Evolutionary conservation across 2,329 filamentous ascomycete species (phyloP), one percentile per base, ranked within the genome.

Genomic region (Colletotrichum sp.): DNA sequence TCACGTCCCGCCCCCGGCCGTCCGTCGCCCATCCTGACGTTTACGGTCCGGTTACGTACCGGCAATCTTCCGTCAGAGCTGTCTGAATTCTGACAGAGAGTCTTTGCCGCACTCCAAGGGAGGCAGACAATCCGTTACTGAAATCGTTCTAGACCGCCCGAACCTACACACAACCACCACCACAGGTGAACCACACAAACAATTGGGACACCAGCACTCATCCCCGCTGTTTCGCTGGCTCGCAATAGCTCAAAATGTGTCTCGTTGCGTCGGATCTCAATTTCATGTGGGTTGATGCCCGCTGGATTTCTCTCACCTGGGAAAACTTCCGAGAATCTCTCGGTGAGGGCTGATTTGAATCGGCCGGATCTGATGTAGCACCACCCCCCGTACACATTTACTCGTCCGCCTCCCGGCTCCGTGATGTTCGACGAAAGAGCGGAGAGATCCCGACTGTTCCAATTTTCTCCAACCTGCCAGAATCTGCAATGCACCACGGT

Each of bases 91-190:
- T 39, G 30, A 21, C 32, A 62, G 57, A 32, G 36, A 24, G 44
- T 59, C 44, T 73, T 63, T 64, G 39, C 44, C 57, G 34, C 64
- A 30, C 18, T 68, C 30, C 73, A 64, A 64, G 73, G 44, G 64
- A 49, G 52, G 28, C 24, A 57, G 70, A 34, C 64, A 69, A 76
- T 74, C 64, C 49, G 72, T 76, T 63, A 60, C 74, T 62, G 49
- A 21, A 65, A 36, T 66, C 26, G 64, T 60, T 76, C 69, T 60
- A 49, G 70, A 32, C 64, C 63, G 36, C 28, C 30, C 8, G 21
- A 39, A 60, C 57, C 12, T 16, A 59, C 44, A 63, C 18, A 59
- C 26, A 34, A 52, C 6, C n/a, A 52, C 44, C 44, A 52, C 44
- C 44, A 21, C 44, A 52, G 2, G 44, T 44, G 52, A 49, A 70